Percentiles rank a stretch among this genome's conserved stretches.
Conservation (phyloP, 2,329 filamentous ascomycete species). For the Bipolaris zeicola region DNA sequence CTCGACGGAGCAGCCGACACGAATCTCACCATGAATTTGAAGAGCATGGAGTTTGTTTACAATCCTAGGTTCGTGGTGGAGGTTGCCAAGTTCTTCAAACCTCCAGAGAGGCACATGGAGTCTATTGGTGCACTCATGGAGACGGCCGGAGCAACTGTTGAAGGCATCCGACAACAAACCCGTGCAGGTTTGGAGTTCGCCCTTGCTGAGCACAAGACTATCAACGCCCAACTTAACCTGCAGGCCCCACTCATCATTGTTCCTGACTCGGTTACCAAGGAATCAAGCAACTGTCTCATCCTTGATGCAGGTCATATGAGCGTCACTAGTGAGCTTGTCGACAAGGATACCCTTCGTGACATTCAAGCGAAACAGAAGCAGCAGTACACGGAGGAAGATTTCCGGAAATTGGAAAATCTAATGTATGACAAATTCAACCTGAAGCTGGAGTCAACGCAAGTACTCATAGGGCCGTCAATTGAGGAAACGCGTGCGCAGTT, state of each 20-base stretch:
- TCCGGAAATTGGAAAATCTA: slow-evolving; percentile 81
- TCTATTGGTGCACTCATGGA: slow-evolving; percentile 97
- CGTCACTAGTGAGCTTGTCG: slow-evolving; percentile 90
- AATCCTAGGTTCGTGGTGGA: slow-evolving; percentile 93
- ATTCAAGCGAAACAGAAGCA: slow-evolving; percentile 90
- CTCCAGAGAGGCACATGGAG: slow-evolving; percentile 96
- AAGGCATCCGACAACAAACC: slow-evolving; percentile 93
- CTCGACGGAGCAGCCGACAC: slow-evolving; percentile 91
- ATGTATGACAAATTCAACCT: slow-evolving; percentile 98
- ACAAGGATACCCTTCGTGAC: slow-evolving; percentile 85
- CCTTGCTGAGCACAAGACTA: slow-evolving; percentile 94
- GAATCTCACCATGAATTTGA: slow-evolving; percentile 86
- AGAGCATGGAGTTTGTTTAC: slow-evolving; percentile 96
- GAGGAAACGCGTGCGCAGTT: slow-evolving; percentile 87
- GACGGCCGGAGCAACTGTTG: slow-evolving; percentile 91
- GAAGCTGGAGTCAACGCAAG: slow-evolving; percentile 91
- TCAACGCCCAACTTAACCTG: slow-evolving; percentile 93
- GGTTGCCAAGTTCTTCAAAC: slow-evolving; percentile 92
- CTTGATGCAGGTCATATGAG: slow-evolving; percentile 95
- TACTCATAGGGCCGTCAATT: slow-evolving; percentile 92
- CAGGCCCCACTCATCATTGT: slow-evolving; percentile 96
- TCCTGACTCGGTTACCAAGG: slow-evolving; percentile 85
- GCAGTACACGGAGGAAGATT: slow-evolving; percentile 86
- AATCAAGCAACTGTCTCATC: slow-evolving; percentile 85
- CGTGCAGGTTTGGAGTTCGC: slow-evolving; percentile 95